Percentiles rank a stretch among this genome's conserved stretches.
phyloP scores from a whole-genome alignment of 192 early-diverging fungal species.

The Linnemannia exigua region DNA sequence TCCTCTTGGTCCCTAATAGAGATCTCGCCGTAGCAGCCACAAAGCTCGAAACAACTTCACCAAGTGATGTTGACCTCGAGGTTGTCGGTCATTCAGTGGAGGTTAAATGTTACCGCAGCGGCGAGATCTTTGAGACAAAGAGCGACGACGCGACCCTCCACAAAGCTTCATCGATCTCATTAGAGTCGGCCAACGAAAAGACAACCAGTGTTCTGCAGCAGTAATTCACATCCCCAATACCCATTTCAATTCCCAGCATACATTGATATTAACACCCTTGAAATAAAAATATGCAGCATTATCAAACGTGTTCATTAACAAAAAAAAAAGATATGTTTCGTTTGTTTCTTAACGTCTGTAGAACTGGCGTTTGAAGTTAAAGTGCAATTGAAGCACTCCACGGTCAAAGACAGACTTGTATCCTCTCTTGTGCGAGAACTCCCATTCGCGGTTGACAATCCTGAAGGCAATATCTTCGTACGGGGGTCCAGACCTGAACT shows the following conservation, averaged over 20 bases:
- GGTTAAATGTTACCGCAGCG: not conserved
- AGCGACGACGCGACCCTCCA: not conserved
- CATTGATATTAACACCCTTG: too few relatives aligned
- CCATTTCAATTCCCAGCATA: not conserved
- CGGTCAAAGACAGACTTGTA: conserved; percentile 86
- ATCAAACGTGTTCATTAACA: not conserved
- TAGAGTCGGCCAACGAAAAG: not conserved
- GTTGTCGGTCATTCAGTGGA: not conserved
- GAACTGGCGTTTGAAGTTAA: conserved; percentile 86
- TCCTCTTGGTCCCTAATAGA: conserved; percentile 20
- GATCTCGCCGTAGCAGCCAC: not conserved
- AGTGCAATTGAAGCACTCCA: conserved; percentile 86
- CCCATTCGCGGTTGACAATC: conserved; percentile 98
- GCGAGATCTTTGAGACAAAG: not conserved
- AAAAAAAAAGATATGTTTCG: not conserved
- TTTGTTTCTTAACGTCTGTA: conserved; percentile 73
- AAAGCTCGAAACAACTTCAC: not conserved
- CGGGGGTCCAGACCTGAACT: conserved; percentile 95
- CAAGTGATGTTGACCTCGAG: not conserved
- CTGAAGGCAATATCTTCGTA: conserved; percentile 99
- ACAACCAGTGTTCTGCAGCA: not conserved
- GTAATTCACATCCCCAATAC: not conserved
- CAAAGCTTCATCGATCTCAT: not conserved
- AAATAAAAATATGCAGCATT: too few relatives aligned
- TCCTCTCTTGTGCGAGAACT: conserved; percentile 90